Evolutionary conservation across 2,329 filamentous ascomycete species (phyloP), one percentile per base, ranked within the genome.

Genomic region (Aspergillus versicolor): DNA sequence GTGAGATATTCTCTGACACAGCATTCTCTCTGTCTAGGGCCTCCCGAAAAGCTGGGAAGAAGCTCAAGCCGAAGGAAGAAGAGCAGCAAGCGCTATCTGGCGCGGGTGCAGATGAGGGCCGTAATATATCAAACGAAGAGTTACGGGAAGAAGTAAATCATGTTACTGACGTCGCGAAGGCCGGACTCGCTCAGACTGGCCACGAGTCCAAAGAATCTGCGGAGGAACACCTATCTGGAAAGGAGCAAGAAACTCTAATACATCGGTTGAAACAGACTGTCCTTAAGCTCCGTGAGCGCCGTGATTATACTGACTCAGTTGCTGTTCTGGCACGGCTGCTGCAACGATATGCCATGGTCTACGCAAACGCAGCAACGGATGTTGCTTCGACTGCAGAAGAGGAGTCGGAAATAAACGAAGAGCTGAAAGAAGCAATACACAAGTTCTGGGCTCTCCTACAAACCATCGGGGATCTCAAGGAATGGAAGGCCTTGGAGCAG

Each of bases 1-100:
- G 89, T 42, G 89, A 96, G 69, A 88, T 97, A 0, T 92, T 97
- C 70, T 87, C 86, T 51, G 92, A 97, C 66, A 92, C 92, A 3
- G 91, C 92, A 0, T 88, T 91, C 60, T 88, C 89, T 0, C 72
- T 96, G 5, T 90, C 92, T 0, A 82, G 87, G 15, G 89, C 88
- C 1, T 91, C 92, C 0, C 84, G 89, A 62, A 80, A 91, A 60
- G 88, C 88, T 0, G 91, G 86, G 2, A 85, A 91, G 66, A 79
- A 88, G 61, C 77, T 96, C 8, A 86, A 91, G 64, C 89, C 90
- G 0, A 86, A 88, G 0, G 65, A 82, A 17, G 79, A 84, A 52
- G 84, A 90, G 30, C 80, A 68, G 81, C 61, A 79, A 82, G 63
- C 74, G 78, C 59, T 88, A 53, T 69, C 77, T 38, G 73, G 77